phyloP scores from a whole-genome alignment of 2,329 filamentous ascomycete species.

The Trichoderma endophyticum region DNA sequence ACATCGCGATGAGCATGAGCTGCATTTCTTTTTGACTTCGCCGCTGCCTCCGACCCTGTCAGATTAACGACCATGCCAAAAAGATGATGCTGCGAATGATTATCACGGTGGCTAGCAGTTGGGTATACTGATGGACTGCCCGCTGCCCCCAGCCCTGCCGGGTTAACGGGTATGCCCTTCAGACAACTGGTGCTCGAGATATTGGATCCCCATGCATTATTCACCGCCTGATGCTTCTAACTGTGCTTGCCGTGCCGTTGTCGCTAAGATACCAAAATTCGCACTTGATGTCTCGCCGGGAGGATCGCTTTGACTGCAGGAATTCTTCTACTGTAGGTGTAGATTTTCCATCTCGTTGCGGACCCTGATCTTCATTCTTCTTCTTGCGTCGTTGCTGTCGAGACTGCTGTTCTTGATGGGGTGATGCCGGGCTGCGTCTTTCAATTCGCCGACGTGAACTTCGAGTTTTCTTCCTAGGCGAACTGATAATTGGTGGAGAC shows the following conservation, averaged over 20 bases:
- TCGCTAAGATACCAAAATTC: neutral
- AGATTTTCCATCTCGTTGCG: neutral
- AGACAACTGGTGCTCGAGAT: neutral
- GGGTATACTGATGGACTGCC: neutral
- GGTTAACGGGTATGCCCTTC: constrained; percentile 8
- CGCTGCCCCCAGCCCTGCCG: constrained; percentile 14
- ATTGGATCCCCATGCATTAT: neutral
- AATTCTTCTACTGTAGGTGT: neutral
- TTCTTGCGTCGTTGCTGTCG: neutral
- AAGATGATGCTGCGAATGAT: neutral
- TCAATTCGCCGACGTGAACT: neutral
- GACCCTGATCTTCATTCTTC: neutral
- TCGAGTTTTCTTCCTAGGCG: neutral
- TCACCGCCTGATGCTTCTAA: neutral
- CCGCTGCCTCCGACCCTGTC: constrained; percentile 15
- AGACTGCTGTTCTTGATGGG: neutral
- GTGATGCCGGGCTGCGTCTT: neutral
- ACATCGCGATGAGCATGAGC: neutral
- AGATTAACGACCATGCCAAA: constrained; percentile 10
- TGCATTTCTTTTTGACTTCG: neutral
- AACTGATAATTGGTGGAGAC: neutral
- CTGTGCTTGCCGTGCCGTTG: neutral
- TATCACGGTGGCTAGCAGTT: neutral
- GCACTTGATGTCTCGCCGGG: neutral
- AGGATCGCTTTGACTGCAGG: neutral